Percentiles rank a stretch among this genome's conserved stretches.
Evolutionary conservation across 495 filamentous ascomycete genomes (phyloP).

Genomic region (Schizothecium vesticola): DNA sequence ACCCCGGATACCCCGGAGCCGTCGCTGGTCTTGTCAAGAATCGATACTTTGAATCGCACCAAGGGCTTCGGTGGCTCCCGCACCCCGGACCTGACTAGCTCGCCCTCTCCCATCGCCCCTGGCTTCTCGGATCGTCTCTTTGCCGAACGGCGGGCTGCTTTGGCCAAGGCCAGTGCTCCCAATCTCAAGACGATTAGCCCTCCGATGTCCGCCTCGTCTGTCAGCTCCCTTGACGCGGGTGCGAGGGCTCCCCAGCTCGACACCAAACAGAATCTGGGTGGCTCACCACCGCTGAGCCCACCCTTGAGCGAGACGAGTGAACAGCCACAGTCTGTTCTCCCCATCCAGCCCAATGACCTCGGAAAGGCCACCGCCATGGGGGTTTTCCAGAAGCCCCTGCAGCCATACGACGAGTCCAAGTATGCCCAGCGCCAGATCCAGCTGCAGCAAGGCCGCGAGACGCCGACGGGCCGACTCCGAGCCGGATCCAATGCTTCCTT

Average conservation of each 20-base stretch:
- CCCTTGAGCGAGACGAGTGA: slow-evolving; percentile 67
- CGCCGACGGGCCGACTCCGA: slow-evolving; percentile 33
- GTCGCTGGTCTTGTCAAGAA: slow-evolving; percentile 63
- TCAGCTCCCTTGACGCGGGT: slow-evolving; percentile 25
- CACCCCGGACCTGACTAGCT: slow-evolving; percentile 42
- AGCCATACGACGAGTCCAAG: slow-evolving; percentile 75
- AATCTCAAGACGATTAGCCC: slow-evolving; percentile 42
- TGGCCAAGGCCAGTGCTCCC: slow-evolving; percentile 44
- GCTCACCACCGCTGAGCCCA: slow-evolving; percentile 64
- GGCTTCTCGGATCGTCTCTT: slow-evolving; percentile 29
- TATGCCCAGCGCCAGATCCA: slow-evolving; percentile 77
- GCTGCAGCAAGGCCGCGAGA: slow-evolving; percentile 63
- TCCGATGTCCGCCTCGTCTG: slow-evolving; percentile 26
- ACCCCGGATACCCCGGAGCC: slow-evolving; percentile 78
- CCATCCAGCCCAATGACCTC: slow-evolving; percentile 69
- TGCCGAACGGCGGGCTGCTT: slow-evolving; percentile 29
- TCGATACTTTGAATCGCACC: slow-evolving; percentile 66
- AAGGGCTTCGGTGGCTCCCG: slow-evolving; percentile 44
- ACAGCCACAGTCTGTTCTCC: slow-evolving; percentile 42
- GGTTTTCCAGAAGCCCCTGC: slow-evolving; percentile 71
- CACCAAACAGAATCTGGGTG: slow-evolving; percentile 41
- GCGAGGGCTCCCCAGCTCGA: slow-evolving; percentile 30
- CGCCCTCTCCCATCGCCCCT: slow-evolving; percentile 25
- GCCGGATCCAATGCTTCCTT: slow-evolving; percentile 30
- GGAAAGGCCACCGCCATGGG: slow-evolving; percentile 85